A percentile compares a stretch with the other conserved stretches of the same genome.
Evolutionary conservation across 148 eudicot species (phyloP).

Genomic region (Cornus controversa): DNA sequence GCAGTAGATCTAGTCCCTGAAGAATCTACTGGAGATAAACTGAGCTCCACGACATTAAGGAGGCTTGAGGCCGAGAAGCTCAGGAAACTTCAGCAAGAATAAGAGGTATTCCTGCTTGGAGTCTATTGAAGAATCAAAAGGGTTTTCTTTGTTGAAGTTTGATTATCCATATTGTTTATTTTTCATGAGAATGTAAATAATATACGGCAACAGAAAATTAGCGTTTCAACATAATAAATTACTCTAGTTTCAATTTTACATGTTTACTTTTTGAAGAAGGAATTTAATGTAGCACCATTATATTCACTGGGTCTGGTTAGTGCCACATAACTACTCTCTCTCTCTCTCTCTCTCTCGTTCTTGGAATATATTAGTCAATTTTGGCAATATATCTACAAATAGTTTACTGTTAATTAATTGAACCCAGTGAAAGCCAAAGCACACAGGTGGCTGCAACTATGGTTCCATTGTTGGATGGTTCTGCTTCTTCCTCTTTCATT

Average conservation of each 20-base stretch:
- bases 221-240: not conserved
- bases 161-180: not conserved
- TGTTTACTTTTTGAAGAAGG: too few species aligned
- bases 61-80: slow-evolving; percentile 81
- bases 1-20: slow-evolving; percentile 81
- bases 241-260: not conserved
- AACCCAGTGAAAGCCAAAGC: too few species aligned
- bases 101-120: not conserved
- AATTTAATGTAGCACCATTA: too few species aligned
- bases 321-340: too few species aligned
- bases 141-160: not conserved
- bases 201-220: not conserved
- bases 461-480: too few species aligned
- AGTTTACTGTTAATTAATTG: too few species aligned
- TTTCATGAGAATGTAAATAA: not conserved
- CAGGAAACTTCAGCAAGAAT: slow-evolving; percentile 22
- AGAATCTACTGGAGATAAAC: slow-evolving; percentile 63
- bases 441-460: too few species aligned
- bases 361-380: too few species aligned
- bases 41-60: slow-evolving; percentile 84
- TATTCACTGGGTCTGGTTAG: too few species aligned
- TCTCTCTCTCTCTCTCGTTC: too few species aligned
- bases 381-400: too few species aligned
- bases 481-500: too few species aligned
- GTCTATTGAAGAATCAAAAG: not conserved